These are phyloP conservation scores for Heterobasidion annosum DNA, from an alignment of 1,284 basidiomycete species.

Conservation along the genomic window DNA sequence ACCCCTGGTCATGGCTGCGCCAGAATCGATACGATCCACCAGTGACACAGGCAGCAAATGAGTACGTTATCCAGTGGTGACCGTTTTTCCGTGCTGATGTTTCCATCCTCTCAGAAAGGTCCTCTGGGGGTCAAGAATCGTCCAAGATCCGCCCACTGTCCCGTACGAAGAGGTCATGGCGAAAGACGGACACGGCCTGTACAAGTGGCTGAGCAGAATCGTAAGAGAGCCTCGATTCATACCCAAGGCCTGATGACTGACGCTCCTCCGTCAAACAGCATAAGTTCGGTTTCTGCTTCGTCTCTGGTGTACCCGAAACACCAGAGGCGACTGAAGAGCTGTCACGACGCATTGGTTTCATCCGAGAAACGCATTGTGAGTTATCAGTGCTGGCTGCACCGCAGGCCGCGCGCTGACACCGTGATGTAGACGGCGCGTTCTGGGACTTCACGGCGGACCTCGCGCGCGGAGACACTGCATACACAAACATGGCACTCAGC, in stretches of 20 bases:
- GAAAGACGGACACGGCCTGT: conserved; percentile 56
- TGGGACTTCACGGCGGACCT: conserved; percentile 97
- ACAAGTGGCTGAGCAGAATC: conserved; percentile 78
- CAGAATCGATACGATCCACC: conserved; percentile 71
- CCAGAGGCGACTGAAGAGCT: conserved; percentile 82
- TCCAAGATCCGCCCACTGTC: conserved; percentile 69
- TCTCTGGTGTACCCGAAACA: conserved; percentile 74
- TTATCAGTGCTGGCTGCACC: not conserved
- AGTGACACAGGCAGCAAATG: conserved; percentile 11
- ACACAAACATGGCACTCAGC: conserved; percentile 81
- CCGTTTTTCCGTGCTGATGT: not conserved
- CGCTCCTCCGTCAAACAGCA: conserved; percentile 37
- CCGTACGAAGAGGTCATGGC: conserved; percentile 72
- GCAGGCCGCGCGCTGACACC: not conserved
- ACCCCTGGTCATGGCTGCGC: conserved; percentile 83
- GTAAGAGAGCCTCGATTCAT: conserved; percentile 34
- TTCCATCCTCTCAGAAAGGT: conserved; percentile 41
- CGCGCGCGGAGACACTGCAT: conserved; percentile 85
- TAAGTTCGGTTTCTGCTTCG: conserved; percentile 84
- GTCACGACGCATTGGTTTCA: conserved; percentile 73
- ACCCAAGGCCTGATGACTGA: not conserved
- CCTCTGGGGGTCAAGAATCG: conserved; percentile 78
- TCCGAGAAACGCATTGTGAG: conserved; percentile 90
- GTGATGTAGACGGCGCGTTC: conserved; percentile 73
- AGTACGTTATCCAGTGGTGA: not conserved